Evolutionary conservation across 2,329 filamentous ascomycete species (phyloP).

Genomic region (Cadophora gregata): DNA sequence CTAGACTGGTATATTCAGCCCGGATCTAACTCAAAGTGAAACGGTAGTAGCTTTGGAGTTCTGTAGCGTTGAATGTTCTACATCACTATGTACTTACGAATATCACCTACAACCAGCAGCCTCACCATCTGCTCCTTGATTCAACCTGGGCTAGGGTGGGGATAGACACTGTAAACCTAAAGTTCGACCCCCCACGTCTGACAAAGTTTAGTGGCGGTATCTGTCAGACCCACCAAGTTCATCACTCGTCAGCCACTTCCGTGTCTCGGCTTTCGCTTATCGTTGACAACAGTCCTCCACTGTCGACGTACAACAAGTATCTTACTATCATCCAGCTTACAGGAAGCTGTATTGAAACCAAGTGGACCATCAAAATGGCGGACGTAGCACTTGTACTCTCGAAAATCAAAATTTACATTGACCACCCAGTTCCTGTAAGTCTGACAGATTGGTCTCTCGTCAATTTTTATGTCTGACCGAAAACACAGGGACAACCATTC

Average conservation of each 20-base stretch:
- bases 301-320: background rate
- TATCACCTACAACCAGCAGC: no score
- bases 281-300: background rate
- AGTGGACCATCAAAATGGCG: constrained; percentile 21
- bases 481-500: constrained; percentile 31
- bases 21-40: no score
- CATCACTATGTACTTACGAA: no score
- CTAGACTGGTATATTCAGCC: no score
- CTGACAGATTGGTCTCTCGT: background rate
- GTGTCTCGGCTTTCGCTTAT: background rate
- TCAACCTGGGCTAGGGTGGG: background rate
- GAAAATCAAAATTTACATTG: constrained; percentile 34
- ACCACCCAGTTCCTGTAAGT: constrained; percentile 31
- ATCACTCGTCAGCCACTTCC: background rate
- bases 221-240: background rate
- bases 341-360: background rate
- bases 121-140: background rate
- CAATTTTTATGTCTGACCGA: background rate
- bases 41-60: no score
- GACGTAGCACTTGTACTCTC: constrained; percentile 31
- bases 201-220: background rate
- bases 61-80: no score
- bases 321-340: background rate
- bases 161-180: background rate
- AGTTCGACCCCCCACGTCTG: background rate